Base-by-base conservation (phyloP, 176 grass and related monocot species). In the Dactylis glomerata region DNA sequence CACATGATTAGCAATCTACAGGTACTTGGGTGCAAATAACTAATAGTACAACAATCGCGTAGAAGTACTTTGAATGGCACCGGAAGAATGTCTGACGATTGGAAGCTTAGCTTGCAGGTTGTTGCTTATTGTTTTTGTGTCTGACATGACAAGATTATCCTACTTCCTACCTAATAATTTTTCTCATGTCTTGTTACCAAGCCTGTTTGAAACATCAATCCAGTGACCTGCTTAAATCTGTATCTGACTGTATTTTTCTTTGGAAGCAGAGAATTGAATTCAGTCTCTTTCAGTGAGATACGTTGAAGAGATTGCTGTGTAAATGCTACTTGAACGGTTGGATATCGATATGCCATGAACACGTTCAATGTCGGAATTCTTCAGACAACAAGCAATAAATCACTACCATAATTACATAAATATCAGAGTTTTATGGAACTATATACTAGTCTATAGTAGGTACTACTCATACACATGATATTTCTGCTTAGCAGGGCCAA, bases 261-360 rank as follows among this genome's bases (percentile, higher is more conserved):
- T 20, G 20, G 51, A 89, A 80, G 28, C 46, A 38, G 68, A 75
- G 27, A 23, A 81, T 14, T 81, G 28, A 81, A 81, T 59, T 45
- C 56, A 66, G 40, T 83, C 73, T 83, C 79, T 82, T 67, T 82
- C 80, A 34, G 40, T 70, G 44, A 82, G 70, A 32, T 82, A 37
- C 16, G 85, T 22, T 34, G 30, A 47, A 66, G 26, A 56, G 32
- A 73, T n/a, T 56, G 36, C 12, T 40, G n/a, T 24, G 42, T 50
- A 64, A 44, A 23, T 49, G 62, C 64, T 46, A 52, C 31, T 70
- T 50, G 52, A 51, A 63, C 41, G 63, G 41, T 62, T 16, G 4
- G 69, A 61, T 17, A 55, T 80, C 17, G 40, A 65, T 31, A 4
- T 64, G 68, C 30, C 27, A 40, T 22, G 16, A 81, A 81, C 47